Base-by-base conservation (phyloP, 2,329 filamentous ascomycete genomes). In the Fonsecaea multimorphosa region DNA sequence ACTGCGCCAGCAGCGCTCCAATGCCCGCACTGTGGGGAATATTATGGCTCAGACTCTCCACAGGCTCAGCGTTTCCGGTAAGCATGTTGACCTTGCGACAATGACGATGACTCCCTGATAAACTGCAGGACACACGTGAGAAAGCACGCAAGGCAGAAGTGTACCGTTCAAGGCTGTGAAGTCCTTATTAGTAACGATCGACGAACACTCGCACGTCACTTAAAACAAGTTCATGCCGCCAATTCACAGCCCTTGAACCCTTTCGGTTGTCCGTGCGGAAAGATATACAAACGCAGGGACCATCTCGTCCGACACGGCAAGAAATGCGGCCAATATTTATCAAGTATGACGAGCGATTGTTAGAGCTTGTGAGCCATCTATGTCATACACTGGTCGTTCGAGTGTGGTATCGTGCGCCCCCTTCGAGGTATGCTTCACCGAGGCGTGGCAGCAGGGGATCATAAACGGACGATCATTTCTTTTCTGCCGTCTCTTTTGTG, bases 191-290 rank as follows among this genome's bases (percentile, higher is more conserved):
- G 49, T 8, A 44, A 58, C 29, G 56, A 58, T 24, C 38, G 27
- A 12, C 56, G 38, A 27, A 58, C 56, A 1, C 16, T 51, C 11
- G 40, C 49, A 46, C 56, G 56, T 14, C 56, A 58, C 40, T 32
- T 51, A 29, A 58, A 7, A 19, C 24, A n/a, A 22, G 55, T 46
- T 19, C 55, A 46, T 27, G 9, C 22, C 44, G 11, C 44, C 8
- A 9, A 1, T 14, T 14, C 44, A 4, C 44, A 6, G 44, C 0
- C 11, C 12, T 16, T 22, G 19, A 36, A 24, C 8, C 14, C n/a
- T 49, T 49, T 51, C 56, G 19, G 24, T 4, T 58, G 56, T 58
- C 0, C 24, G 4, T 58, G 56, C 40, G 56, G 56, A 22, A 58
- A 49, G 29, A 8, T 8, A 16, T 58, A 58, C 7, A 49, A 19